phyloP scores from a whole-genome alignment of 1,139 yeast species.

The Eremothecium cymbalariae region DNA sequence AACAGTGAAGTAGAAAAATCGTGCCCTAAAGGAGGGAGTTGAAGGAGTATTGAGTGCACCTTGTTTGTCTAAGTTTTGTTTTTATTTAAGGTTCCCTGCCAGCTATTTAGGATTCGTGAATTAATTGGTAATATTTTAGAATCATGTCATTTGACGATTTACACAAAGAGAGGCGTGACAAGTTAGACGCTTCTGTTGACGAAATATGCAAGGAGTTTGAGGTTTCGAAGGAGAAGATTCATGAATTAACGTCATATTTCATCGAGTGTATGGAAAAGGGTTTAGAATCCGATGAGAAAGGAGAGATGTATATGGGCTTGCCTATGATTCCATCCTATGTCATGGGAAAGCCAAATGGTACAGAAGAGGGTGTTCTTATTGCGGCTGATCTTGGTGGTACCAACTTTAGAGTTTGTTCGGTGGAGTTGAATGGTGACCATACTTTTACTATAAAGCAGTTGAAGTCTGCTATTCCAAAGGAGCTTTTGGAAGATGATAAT shows the following conservation, averaged over 20 bases:
- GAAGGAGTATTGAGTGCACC: too few species aligned
- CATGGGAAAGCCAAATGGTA: constrained; percentile 71
- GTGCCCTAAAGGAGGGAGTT: too few species aligned
- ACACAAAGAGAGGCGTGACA: constrained; percentile 17
- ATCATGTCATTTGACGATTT: constrained; percentile 27
- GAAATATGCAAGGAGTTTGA: constrained; percentile 48
- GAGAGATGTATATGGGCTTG: constrained; percentile 35
- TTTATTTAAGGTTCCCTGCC: not conserved
- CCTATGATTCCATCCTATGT: constrained; percentile 90
- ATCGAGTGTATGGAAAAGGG: constrained; percentile 57
- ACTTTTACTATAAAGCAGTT: constrained; percentile 64
- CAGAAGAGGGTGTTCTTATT: constrained; percentile 64
- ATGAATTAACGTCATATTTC: constrained; percentile 57
- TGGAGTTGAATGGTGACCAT: constrained; percentile 69
- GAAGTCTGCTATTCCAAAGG: constrained; percentile 66
- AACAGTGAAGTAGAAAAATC: too few species aligned
- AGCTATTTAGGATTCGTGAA: too few species aligned
- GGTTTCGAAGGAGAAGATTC: constrained; percentile 45
- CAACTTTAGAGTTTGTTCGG: constrained; percentile 83
- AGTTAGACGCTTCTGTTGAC: constrained; percentile 34
- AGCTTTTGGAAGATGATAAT: constrained; percentile 42
- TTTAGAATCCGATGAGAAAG: constrained; percentile 30
- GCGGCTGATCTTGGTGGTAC: constrained; percentile 91
- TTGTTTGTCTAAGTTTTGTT: too few species aligned
- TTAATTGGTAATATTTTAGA: not conserved